A percentile compares a stretch with the other conserved stretches of the same genome.
phyloP scores from a whole-genome alignment of 73 alveolate genomes.

The Stentor coeruleus region DNA sequence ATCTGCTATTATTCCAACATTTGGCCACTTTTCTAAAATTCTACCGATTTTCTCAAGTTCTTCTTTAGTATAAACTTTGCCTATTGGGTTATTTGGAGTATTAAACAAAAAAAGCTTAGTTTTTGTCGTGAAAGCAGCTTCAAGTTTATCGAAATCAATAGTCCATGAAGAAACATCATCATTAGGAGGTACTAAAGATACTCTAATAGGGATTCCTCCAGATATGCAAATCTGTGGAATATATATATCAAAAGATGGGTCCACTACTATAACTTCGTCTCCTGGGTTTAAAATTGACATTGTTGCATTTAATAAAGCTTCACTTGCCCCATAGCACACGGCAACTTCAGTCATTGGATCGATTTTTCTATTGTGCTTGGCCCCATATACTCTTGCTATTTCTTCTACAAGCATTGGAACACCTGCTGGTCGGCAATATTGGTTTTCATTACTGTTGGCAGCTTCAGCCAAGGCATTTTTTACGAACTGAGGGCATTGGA shows the following conservation, averaged over 20 bases:
- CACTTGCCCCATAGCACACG: constrained; percentile 27
- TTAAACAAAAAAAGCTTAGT: constrained; percentile 67
- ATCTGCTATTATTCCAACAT: constrained; percentile 66
- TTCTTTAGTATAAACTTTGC: constrained; percentile 66
- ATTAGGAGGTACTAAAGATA: constrained; percentile 34
- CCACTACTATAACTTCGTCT: too few species aligned
- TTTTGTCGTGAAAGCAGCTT: constrained; percentile 49
- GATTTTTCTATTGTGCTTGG: constrained; percentile 21
- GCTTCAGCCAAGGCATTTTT: not conserved
- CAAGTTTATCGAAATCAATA: constrained; percentile 59
- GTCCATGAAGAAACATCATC: constrained; percentile 49
- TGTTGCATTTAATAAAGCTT: constrained; percentile 13
- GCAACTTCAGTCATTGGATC: constrained; percentile 27
- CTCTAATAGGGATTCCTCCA: constrained; percentile 31
- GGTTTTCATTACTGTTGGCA: constrained; percentile 2
- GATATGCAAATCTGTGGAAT: constrained; percentile 40
- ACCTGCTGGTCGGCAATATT: not conserved
- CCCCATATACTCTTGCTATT: not conserved
- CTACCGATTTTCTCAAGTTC: constrained; percentile 67
- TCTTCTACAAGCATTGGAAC: not conserved
- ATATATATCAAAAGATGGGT: constrained; percentile 56
- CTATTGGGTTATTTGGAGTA: constrained; percentile 87
- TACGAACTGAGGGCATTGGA: constrained; percentile 51
- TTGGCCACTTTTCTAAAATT: constrained; percentile 59
- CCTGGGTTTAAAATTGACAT: constrained; percentile 35